A percentile compares a stretch with the other conserved stretches of the same genome.
Conservation (phyloP, 352 stramenopile species). For the Aphanomyces cochlioides region DNA sequence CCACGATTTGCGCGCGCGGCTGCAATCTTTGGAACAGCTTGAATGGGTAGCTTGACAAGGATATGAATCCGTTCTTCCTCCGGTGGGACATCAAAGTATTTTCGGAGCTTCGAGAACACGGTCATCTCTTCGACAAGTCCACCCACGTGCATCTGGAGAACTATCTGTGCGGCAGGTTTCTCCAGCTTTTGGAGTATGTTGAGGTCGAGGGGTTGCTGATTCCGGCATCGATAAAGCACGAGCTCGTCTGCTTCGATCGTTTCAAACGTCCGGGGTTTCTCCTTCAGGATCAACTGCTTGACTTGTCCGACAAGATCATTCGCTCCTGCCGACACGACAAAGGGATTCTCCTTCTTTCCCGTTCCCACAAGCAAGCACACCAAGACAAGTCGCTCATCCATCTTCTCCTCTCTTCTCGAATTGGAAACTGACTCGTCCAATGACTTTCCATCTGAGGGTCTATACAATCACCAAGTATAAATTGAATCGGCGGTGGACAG, state of each 20-base stretch:
- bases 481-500: neutral
- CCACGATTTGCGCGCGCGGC: conserved; percentile 4
- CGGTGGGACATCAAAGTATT: conserved; percentile 23
- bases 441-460: neutral
- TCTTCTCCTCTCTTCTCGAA: conserved; percentile 15
- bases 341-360: conserved; percentile 25
- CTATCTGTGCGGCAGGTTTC: conserved; percentile 21
- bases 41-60: conserved; percentile 22
- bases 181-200: conserved; percentile 29
- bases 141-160: conserved; percentile 27
- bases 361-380: conserved; percentile 23
- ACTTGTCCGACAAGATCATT: conserved; percentile 20
- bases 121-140: conserved; percentile 28
- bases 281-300: conserved; percentile 22
- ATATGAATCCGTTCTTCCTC: conserved; percentile 27
- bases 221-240: conserved; percentile 25
- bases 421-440: conserved; percentile 16
- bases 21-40: conserved; percentile 18
- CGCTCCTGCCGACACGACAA: conserved; percentile 1
- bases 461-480: conserved; percentile 9
- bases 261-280: conserved; percentile 23
- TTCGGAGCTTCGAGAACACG: conserved; percentile 27
- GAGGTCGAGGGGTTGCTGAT: conserved; percentile 15
- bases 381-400: conserved; percentile 22
- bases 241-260: conserved; percentile 24